A percentile compares a stretch with the other conserved stretches of the same genome.
These are phyloP conservation scores for Fusarium devonianum DNA, from an alignment of 2,329 filamentous ascomycete species.

Conservation along the genomic window DNA sequence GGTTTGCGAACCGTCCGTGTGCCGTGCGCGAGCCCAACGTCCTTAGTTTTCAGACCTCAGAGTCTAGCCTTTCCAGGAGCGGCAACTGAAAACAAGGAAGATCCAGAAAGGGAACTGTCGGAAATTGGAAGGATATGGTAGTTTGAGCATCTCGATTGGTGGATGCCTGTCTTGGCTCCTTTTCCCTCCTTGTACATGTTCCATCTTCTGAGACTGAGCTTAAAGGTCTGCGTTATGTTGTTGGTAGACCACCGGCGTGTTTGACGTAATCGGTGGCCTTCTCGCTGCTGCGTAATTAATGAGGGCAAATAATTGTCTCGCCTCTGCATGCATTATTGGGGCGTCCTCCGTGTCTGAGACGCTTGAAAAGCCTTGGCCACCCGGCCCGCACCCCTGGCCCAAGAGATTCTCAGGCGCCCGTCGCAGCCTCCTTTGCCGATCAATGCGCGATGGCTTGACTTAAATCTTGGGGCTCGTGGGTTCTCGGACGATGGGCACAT, in stretches of 20 bases:
- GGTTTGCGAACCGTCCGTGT: slow-evolving; percentile 7
- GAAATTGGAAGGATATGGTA: slow-evolving; percentile 24
- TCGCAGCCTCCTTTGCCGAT: slow-evolving; percentile 35
- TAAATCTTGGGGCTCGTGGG: slow-evolving; percentile 37
- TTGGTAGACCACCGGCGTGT: slow-evolving; percentile 11
- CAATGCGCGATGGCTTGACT: slow-evolving; percentile 32
- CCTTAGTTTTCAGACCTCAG: slow-evolving; percentile 14
- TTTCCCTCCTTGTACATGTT: too few species aligned
- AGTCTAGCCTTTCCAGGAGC: slow-evolving; percentile 23
- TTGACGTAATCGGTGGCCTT: slow-evolving; percentile 16
- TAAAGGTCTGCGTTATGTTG: too few species aligned
- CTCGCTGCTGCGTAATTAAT: not conserved
- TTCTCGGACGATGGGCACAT: slow-evolving; percentile 41
- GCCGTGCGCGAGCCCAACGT: slow-evolving; percentile 3
- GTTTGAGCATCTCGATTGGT: too few species aligned
- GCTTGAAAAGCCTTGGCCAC: not conserved
- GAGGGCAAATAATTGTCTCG: not conserved
- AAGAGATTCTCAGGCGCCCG: slow-evolving; percentile 17
- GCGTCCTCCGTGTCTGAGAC: slow-evolving; percentile 1
- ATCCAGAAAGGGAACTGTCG: slow-evolving; percentile 15
- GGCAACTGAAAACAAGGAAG: slow-evolving; percentile 19
- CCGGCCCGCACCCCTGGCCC: not conserved
- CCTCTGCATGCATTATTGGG: slow-evolving; percentile 8
- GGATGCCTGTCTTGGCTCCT: too few species aligned
- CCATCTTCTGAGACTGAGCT: too few species aligned